Percentiles rank a stretch among this genome's conserved stretches.
phyloP scores from a whole-genome alignment of 192 early-diverging fungal genomes.

The Cladochytrium replicatum region DNA sequence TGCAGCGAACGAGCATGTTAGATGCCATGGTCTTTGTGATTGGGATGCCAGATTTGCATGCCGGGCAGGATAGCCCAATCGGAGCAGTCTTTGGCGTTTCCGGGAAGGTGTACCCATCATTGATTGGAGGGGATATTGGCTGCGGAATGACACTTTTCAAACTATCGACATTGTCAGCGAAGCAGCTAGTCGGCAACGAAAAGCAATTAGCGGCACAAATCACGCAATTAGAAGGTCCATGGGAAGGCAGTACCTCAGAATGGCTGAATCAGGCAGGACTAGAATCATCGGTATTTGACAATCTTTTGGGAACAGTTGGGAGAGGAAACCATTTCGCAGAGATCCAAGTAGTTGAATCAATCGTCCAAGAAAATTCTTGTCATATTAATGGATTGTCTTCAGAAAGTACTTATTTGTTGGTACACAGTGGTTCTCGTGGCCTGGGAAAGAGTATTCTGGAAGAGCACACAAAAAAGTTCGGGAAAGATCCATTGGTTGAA shows the following conservation, averaged over 20 bases:
- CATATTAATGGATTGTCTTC: conserved; percentile 5
- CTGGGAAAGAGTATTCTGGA: conserved; percentile 43
- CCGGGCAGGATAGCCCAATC: conserved; percentile 30
- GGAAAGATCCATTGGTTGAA: conserved; percentile 15
- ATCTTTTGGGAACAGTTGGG: conserved; percentile 43
- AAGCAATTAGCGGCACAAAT: conserved; percentile 29
- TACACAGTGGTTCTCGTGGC: conserved; percentile 48
- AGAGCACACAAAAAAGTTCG: conserved; percentile 12
- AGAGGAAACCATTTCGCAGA: conserved; percentile 59
- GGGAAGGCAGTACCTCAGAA: conserved; percentile 25
- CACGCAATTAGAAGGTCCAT: conserved; percentile 26
- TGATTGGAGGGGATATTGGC: conserved; percentile 52
- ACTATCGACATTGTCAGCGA: conserved; percentile 21
- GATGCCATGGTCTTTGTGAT: conserved; percentile 31
- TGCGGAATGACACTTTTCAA: conserved; percentile 48
- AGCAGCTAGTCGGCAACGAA: too few species aligned
- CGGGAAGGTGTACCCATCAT: conserved; percentile 37
- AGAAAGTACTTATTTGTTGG: conserved; percentile 26
- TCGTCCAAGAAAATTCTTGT: conserved; percentile 20
- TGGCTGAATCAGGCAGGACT: conserved; percentile 22
- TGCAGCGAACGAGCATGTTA: conserved; percentile 31
- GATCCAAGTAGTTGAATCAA: conserved; percentile 26
- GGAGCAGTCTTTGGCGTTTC: conserved; percentile 40
- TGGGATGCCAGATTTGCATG: conserved; percentile 49
- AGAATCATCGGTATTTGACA: conserved; percentile 25